Base-by-base conservation (phyloP, 2,329 filamentous ascomycete genomes). In the Penicillium sp. region DNA sequence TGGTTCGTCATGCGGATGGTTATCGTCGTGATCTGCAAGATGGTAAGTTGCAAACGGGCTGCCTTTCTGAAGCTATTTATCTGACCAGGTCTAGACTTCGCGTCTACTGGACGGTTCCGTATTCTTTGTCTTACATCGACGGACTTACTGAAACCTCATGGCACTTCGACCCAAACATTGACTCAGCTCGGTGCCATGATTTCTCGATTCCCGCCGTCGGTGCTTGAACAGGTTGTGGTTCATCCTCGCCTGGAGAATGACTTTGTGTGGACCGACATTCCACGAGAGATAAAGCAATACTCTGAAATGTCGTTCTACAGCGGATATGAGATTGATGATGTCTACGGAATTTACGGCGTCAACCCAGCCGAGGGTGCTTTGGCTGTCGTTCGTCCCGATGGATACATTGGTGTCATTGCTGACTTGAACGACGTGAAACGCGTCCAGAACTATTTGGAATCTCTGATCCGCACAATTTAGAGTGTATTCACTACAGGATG, bases 361-460 rank as follows among this genome's bases (percentile, higher is more conserved):
- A 48, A 66, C 45, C 45, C 58, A 2, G 39, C 53, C 4, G 44
- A 62, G 15, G 72, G 72, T 6, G 70, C 65, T 2, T 29, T 74
- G 29, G 65, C 68, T 16, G 64, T 72, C 15, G 58, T 75, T 6
- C 65, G 73, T 18, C 73, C 72, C 0, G 73, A 75, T 62, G 72
- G 71, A 12, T 73, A 72, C 58, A 54, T 74, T 46, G 71, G 71
- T 16, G 49, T 54, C 8, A 54, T 66, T 42, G 64, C 63, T 2
- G 60, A 56, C 6, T 55, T 72, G 52, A 52, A 54, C 13, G 68
- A 70, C 54, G 60, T 67, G 4, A 31, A 53, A 13, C 54, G 55
- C n/a, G 58, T 70, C 7, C 54, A 67, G 28, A 39, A 29, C 2
- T 72, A 67, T 53, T 48, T 72, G 43, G 49, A 58, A 46, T 31